A percentile compares a stretch with the other conserved stretches of the same genome.
Evolutionary conservation across 106 monocot species (phyloP).

Genomic region (Hemerocallis citrina): DNA sequence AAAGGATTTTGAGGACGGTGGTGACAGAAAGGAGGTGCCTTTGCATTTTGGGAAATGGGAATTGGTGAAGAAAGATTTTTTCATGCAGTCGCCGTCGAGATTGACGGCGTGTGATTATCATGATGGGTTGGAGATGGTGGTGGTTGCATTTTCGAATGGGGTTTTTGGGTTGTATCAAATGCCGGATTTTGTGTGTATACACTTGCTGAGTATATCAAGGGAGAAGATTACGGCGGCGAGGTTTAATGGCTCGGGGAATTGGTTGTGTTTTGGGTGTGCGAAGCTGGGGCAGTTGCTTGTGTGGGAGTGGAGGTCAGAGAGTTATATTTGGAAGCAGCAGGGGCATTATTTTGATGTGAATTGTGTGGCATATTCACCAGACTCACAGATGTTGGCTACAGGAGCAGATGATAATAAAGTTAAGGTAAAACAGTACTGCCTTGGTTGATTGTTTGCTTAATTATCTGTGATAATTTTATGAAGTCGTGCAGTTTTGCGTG

Average conservation of each 20-base stretch:
- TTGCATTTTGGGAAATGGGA: conserved; percentile 56
- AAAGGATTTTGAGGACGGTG: conserved; percentile 2
- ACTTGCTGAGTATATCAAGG: conserved; percentile 81
- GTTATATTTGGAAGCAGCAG: conserved; percentile 94
- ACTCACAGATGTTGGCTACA: conserved; percentile 92
- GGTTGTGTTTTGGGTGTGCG: conserved; percentile 94
- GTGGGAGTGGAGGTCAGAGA: conserved; percentile 99
- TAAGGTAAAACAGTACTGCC: conserved; percentile 39
- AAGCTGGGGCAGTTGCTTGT: conserved; percentile 95
- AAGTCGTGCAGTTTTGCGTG: neutral
- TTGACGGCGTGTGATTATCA: conserved; percentile 96
- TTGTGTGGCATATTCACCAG: conserved; percentile 80
- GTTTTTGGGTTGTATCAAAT: conserved; percentile 96
- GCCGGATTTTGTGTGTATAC: conserved; percentile 96
- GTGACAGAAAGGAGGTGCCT: conserved; percentile 1
- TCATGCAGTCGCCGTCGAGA: conserved; percentile 71
- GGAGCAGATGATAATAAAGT: conserved; percentile 99
- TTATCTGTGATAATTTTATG: neutral
- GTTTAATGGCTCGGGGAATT: conserved; percentile 80
- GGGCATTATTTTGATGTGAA: conserved; percentile 99
- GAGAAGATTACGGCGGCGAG: conserved; percentile 90
- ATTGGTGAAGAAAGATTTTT: conserved; percentile 83
- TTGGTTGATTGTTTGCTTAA: neutral
- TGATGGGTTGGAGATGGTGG: conserved; percentile 82
- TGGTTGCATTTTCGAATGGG: conserved; percentile 94